phyloP scores from a whole-genome alignment of 1,284 basidiomycete species.

The Ustilago shanxiensis region DNA sequence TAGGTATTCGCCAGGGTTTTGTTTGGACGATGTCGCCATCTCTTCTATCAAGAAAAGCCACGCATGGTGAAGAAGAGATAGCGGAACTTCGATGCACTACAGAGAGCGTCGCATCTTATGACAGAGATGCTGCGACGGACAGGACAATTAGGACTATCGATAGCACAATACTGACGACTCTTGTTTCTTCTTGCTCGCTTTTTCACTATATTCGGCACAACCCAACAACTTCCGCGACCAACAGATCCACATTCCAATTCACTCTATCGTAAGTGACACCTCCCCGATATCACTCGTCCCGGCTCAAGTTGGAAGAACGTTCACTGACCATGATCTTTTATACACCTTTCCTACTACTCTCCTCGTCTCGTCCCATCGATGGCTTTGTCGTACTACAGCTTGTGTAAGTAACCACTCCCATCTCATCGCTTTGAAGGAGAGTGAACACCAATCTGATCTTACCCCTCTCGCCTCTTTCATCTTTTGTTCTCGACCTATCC shows the following conservation, averaged over 20 bases:
- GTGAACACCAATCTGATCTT: neutral
- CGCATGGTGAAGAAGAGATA: no score
- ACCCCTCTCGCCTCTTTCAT: neutral
- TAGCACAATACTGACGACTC: neutral
- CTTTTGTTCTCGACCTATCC: neutral
- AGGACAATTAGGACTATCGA: neutral
- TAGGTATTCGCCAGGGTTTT: no score
- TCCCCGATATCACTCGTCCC: neutral
- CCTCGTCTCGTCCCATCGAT: neutral
- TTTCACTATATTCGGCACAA: neutral
- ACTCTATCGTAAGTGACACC: conserved; percentile 66
- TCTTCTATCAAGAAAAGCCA: neutral
- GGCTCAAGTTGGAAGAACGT: neutral
- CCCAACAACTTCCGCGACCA: neutral
- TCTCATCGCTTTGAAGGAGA: neutral
- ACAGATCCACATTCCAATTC: conserved; percentile 69
- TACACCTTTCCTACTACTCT: neutral
- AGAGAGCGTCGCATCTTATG: neutral
- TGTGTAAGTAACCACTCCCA: conserved; percentile 26
- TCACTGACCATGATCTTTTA: neutral
- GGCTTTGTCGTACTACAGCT: conserved; percentile 17
- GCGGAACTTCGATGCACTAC: no score
- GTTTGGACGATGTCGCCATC: no score
- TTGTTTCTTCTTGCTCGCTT: neutral
- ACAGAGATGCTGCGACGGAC: neutral